Conservation (phyloP, 495 filamentous ascomycete genomes). For the Xylaria bambusicola region DNA sequence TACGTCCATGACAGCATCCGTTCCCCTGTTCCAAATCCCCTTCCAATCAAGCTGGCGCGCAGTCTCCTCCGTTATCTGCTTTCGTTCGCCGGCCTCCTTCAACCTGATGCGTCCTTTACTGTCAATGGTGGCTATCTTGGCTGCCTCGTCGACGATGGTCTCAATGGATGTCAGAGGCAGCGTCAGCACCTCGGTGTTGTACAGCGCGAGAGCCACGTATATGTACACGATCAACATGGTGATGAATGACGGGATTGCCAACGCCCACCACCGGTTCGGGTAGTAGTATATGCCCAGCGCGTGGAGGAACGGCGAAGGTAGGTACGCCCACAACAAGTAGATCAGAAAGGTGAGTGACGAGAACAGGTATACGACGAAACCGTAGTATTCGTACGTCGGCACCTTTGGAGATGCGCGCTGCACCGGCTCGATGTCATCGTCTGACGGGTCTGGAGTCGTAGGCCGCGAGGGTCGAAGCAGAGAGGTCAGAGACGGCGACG, state of each 20-base stretch:
- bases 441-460: constrained; percentile 87
- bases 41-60: constrained; percentile 68
- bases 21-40: constrained; percentile 83
- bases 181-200: constrained; percentile 88
- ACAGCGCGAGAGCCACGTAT: constrained; percentile 87
- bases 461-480: constrained; percentile 89
- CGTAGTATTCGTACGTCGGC: constrained; percentile 98
- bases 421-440: constrained; percentile 79
- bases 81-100: constrained; percentile 45
- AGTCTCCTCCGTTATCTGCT: constrained; percentile 49
- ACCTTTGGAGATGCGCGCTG: constrained; percentile 89
- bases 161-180: constrained; percentile 77
- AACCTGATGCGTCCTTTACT: constrained; percentile 61
- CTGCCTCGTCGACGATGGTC: constrained; percentile 89
- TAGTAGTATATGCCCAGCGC: constrained; percentile 96
- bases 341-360: constrained; percentile 78
- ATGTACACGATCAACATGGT: constrained; percentile 90
- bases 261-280: constrained; percentile 94
- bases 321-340: constrained; percentile 92
- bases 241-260: constrained; percentile 86
- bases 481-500: constrained; percentile 92
- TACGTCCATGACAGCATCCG: constrained; percentile 97
- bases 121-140: constrained; percentile 81
- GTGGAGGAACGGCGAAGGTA: constrained; percentile 88
- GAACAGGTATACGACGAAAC: constrained; percentile 92